Evolutionary conservation across 2,329 filamentous ascomycete genomes (phyloP).

Genomic region (Aspergillus thermomutatus): DNA sequence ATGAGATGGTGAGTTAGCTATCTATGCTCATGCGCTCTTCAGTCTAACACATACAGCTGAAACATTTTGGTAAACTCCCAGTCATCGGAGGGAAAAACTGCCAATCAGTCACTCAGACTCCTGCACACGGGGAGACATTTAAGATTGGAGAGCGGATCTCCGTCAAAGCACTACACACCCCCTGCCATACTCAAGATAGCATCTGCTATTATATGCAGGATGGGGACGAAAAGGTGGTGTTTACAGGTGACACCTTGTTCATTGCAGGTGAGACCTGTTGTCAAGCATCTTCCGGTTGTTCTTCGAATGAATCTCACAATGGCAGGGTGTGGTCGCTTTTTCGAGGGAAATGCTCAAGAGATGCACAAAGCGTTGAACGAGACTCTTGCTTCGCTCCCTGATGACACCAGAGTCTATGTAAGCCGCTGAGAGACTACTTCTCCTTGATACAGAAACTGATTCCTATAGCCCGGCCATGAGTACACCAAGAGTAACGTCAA

Average conservation of each 20-base stretch:
- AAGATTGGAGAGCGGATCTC: constrained; percentile 75
- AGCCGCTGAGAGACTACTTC: constrained; percentile 30
- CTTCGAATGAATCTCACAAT: constrained; percentile 1
- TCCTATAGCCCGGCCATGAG: constrained; percentile 77
- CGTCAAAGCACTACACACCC: constrained; percentile 87
- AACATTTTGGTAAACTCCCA: constrained; percentile 60
- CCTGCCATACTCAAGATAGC: constrained; percentile 97
- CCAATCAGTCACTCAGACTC: constrained; percentile 72
- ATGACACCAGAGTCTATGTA: constrained; percentile 89
- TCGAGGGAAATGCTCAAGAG: constrained; percentile 82
- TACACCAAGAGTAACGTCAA: constrained; percentile 97
- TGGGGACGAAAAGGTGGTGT: constrained; percentile 68
- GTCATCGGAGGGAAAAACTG: constrained; percentile 90
- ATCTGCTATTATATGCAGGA: constrained; percentile 95
- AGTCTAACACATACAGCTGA: constrained; percentile 43
- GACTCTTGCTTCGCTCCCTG: constrained; percentile 73
- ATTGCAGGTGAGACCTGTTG: constrained; percentile 67
- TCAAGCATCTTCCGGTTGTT: constrained; percentile 14
- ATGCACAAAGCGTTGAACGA: constrained; percentile 94
- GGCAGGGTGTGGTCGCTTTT: constrained; percentile 87
- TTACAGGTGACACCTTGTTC: constrained; percentile 95
- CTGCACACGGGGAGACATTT: constrained; percentile 72
- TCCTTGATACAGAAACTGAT: constrained; percentile 2
- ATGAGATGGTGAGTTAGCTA: constrained; percentile 61
- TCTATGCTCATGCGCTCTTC: background rate